phyloP scores from a whole-genome alignment of 169 alveolate species.

The Ichthyophthirius multifiliis region DNA sequence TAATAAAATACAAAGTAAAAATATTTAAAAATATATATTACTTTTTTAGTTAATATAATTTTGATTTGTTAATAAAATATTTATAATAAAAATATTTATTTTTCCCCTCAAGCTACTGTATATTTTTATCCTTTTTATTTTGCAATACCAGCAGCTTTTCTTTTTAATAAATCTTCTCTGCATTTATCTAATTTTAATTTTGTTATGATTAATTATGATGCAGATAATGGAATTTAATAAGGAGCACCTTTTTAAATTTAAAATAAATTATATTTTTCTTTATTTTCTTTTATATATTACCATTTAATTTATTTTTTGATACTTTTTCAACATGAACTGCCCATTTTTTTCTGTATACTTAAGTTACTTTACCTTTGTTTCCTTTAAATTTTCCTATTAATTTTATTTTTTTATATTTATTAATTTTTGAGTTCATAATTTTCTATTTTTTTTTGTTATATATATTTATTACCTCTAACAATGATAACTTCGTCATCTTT shows the following conservation, averaged over 20 bases:
- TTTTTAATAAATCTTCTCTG: conserved; percentile 91
- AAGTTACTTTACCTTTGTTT: conserved; percentile 97
- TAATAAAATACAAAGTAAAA: too few species aligned
- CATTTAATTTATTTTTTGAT: conserved; percentile 95
- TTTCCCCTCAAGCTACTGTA: too few species aligned
- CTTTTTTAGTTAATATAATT: too few species aligned
- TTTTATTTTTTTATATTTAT: too few species aligned
- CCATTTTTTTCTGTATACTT: conserved; percentile 97
- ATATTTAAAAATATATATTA: too few species aligned
- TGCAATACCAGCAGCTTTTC: conserved; percentile 91
- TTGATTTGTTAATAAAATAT: too few species aligned
- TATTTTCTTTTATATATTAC: conserved; percentile 32
- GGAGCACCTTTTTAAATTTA: conserved; percentile 28
- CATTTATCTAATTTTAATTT: conserved; percentile 93
- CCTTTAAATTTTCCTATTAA: conserved; percentile 84
- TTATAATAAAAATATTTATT: too few species aligned
- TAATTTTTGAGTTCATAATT: too few species aligned
- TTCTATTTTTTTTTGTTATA: too few species aligned
- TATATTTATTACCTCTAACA: conserved; percentile 88
- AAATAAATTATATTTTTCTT: neutral
- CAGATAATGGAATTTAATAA: conserved; percentile 92
- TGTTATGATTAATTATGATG: conserved; percentile 96
- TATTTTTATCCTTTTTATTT: too few species aligned
- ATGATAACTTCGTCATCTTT: conserved; percentile 98
- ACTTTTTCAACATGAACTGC: conserved; percentile 95